These are phyloP conservation scores for Penicillium italicum DNA, from an alignment of 2,329 filamentous ascomycete species.

Conservation along the genomic window DNA sequence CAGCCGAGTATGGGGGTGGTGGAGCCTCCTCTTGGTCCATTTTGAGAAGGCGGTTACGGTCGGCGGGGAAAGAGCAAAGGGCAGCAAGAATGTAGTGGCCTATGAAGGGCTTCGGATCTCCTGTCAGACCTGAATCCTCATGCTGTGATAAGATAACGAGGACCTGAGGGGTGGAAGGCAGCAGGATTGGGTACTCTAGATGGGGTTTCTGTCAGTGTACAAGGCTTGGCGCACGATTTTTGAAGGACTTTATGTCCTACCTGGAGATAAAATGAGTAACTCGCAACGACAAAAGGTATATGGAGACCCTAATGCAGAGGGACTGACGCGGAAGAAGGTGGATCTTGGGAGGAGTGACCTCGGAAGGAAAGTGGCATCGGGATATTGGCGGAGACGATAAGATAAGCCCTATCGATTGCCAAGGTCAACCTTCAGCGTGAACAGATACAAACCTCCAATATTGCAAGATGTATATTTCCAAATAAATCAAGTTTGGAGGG, in stretches of 20 bases:
- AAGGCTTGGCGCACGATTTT: slow-evolving; percentile 1
- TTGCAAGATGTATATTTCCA: neutral
- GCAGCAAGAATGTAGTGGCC: slow-evolving; percentile 4
- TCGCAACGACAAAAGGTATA: neutral
- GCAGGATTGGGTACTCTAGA: slow-evolving; percentile 25
- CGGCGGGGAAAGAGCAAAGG: neutral
- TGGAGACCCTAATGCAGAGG: neutral
- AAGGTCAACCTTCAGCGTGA: neutral
- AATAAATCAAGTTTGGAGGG: neutral
- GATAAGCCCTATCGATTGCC: neutral
- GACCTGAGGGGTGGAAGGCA: slow-evolving; percentile 25
- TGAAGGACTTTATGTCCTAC: neutral
- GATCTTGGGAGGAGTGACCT: neutral
- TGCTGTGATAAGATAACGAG: slow-evolving; percentile 19
- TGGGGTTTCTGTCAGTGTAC: neutral
- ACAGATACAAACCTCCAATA: neutral
- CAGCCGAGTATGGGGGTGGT: slow-evolving; percentile 42
- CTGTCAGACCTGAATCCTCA: slow-evolving; percentile 16
- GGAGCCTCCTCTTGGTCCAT: slow-evolving; percentile 41
- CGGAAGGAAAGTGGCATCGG: neutral
- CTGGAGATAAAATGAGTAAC: neutral
- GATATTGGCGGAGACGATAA: slow-evolving; percentile 4
- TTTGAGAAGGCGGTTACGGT: slow-evolving; percentile 7
- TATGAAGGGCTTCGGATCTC: slow-evolving; percentile 5
- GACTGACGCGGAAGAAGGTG: neutral